Percentiles rank a stretch among this genome's conserved stretches.
These are phyloP conservation scores for Eucalyptus sp. DNA, from an alignment of 345 rosid genomes.

Conservation along the genomic window DNA sequence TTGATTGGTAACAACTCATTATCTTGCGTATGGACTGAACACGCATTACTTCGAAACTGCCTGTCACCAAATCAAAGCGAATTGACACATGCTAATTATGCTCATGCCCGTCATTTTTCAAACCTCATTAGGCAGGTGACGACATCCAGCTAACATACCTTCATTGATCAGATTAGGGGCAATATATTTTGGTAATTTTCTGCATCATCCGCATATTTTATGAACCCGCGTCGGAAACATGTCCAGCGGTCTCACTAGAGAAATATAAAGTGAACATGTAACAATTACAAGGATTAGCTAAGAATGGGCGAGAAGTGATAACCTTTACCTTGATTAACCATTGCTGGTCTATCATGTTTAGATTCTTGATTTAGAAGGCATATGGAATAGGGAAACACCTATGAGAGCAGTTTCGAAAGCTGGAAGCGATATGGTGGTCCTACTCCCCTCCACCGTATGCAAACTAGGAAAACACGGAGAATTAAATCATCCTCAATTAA, in stretches of 20 bases:
- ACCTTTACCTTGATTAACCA: background rate
- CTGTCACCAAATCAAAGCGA: background rate
- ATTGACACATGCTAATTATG: background rate
- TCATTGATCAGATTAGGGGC: background rate
- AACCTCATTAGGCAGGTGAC: background rate
- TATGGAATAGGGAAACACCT: background rate
- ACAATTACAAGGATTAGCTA: background rate
- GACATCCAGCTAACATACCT: background rate
- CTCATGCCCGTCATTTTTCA: fast-evolving
- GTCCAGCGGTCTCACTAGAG: background rate
- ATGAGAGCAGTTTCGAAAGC: background rate
- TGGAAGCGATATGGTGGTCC: background rate
- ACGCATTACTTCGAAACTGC: background rate
- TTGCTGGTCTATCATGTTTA: background rate
- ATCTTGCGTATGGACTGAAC: background rate
- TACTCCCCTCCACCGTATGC: background rate
- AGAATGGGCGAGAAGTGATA: background rate
- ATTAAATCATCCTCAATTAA: background rate
- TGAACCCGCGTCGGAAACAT: fast-evolving
- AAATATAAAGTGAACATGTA: background rate
- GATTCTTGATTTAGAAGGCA: background rate
- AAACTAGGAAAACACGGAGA: background rate
- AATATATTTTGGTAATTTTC: background rate
- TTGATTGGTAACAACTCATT: background rate
- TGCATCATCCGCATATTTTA: background rate